These are phyloP conservation scores for Trametes sanguinea DNA, from an alignment of 768 basidiomycete genomes.

Conservation along the genomic window DNA sequence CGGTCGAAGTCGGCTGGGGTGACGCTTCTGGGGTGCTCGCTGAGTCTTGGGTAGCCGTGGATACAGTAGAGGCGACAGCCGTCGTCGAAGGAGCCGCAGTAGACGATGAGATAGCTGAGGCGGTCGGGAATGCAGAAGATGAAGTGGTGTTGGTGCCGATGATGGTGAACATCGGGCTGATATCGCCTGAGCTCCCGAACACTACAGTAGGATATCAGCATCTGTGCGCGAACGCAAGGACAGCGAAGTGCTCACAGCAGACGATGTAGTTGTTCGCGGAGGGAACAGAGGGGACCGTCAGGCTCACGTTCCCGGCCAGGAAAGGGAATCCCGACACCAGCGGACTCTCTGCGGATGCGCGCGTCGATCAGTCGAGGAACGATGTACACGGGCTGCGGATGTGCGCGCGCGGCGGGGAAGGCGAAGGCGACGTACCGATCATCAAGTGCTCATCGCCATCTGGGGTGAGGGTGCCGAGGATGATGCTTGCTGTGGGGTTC, in stretches of 20 bases:
- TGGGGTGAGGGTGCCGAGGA: conserved; percentile 45
- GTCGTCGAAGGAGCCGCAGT: background rate
- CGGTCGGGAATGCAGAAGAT: background rate
- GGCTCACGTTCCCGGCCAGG: conserved; percentile 39
- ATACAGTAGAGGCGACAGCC: background rate
- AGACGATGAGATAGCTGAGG: conserved; percentile 1
- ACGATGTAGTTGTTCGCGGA: conserved; percentile 45
- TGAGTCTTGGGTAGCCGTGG: background rate
- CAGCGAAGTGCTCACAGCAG: conserved; percentile 38
- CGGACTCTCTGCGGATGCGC: conserved; percentile 39
- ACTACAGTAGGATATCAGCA: conserved; percentile 31
- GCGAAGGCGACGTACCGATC: conserved; percentile 38
- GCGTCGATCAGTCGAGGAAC: background rate
- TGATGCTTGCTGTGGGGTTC: conserved; percentile 38
- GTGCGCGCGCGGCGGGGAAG: background rate
- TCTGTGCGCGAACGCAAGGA: no score
- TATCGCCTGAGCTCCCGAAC: conserved; percentile 49
- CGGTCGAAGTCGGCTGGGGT: background rate
- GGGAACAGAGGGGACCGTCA: conserved; percentile 42
- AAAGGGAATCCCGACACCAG: conserved; percentile 45
- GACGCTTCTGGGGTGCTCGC: background rate
- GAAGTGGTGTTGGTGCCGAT: conserved; percentile 13
- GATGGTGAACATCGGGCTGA: conserved; percentile 32
- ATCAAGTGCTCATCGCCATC: conserved; percentile 51
- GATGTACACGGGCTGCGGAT: no score